Conservation (phyloP, 2,329 filamentous ascomycete genomes). For the Calonectria henricotiae region DNA sequence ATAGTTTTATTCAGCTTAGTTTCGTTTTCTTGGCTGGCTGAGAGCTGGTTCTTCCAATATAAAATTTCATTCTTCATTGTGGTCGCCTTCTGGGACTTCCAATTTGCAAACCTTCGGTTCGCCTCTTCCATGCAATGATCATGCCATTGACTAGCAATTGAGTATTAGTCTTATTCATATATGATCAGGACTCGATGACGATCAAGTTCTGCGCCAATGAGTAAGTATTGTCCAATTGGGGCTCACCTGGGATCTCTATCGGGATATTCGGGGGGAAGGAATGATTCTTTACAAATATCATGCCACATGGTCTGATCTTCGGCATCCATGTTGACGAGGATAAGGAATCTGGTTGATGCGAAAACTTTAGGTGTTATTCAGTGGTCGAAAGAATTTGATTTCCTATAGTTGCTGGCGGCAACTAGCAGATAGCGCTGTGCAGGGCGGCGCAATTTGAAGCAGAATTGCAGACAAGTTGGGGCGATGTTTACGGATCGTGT, state of each 20-base stretch:
- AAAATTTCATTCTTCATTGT: conserved; percentile 10
- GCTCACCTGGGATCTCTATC: conserved; percentile 15
- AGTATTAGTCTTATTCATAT: background rate
- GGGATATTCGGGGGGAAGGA: conserved; percentile 8
- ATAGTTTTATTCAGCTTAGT: background rate
- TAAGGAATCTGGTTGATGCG: background rate
- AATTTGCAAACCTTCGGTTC: conserved; percentile 15
- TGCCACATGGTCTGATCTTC: conserved; percentile 20
- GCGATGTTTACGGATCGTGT: conserved; percentile 16
- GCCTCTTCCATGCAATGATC: conserved; percentile 16
- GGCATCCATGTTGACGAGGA: conserved; percentile 3
- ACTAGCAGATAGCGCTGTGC: no score
- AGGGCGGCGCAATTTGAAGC: conserved; percentile 3
- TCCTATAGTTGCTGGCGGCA: background rate
- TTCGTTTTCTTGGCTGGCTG: conserved; percentile 5
- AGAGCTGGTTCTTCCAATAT: conserved; percentile 9
- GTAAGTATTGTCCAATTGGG: background rate
- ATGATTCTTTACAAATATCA: conserved; percentile 17
- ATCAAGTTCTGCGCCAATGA: background rate
- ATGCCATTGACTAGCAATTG: conserved; percentile 2
- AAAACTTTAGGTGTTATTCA: background rate
- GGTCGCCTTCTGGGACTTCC: conserved; percentile 18
- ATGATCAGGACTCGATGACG: background rate
- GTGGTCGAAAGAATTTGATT: background rate
- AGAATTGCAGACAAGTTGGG: conserved; percentile 8